phyloP scores from a whole-genome alignment of 1,284 basidiomycete species.

The Phellopilus nigrolimitatus region DNA sequence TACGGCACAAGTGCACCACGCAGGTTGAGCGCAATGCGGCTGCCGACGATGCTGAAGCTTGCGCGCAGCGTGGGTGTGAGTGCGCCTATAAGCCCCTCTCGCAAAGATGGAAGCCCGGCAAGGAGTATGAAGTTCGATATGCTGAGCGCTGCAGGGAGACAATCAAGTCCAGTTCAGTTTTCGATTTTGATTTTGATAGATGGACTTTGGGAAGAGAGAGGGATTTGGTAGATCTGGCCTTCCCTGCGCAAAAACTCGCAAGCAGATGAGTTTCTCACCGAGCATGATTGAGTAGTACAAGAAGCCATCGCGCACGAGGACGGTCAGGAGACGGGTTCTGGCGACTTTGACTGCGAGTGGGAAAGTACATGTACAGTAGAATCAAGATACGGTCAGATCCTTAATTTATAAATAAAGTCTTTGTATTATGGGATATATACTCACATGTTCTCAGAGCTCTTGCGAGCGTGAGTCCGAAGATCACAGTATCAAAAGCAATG shows the following conservation, averaged over 20 bases:
- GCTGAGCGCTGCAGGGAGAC: not conserved
- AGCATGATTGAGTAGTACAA: constrained; percentile 10
- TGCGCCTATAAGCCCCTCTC: not conserved
- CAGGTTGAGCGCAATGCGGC: constrained; percentile 8
- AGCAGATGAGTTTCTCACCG: not conserved
- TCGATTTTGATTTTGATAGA: not conserved
- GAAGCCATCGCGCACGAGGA: constrained; percentile 12
- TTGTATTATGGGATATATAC: not conserved
- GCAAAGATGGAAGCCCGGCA: not conserved
- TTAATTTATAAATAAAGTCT: not conserved
- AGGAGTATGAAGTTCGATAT: constrained; percentile 3
- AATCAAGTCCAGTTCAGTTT: not conserved
- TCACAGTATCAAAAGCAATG: constrained; percentile 17
- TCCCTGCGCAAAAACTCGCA: too few relatives aligned
- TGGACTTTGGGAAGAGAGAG: not conserved
- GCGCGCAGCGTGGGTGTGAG: not conserved
- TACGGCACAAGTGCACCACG: not conserved
- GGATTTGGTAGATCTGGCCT: too few relatives aligned
- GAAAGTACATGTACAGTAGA: not conserved
- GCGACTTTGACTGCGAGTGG: not conserved
- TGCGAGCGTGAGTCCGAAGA: constrained; percentile 9
- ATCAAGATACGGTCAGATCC: too few relatives aligned
- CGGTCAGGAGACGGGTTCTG: not conserved
- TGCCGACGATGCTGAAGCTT: constrained; percentile 10
- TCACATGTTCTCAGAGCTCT: not conserved